Evolutionary conservation across 441 rosid species (phyloP).

Genomic region (Pelargonium fulgidum): DNA sequence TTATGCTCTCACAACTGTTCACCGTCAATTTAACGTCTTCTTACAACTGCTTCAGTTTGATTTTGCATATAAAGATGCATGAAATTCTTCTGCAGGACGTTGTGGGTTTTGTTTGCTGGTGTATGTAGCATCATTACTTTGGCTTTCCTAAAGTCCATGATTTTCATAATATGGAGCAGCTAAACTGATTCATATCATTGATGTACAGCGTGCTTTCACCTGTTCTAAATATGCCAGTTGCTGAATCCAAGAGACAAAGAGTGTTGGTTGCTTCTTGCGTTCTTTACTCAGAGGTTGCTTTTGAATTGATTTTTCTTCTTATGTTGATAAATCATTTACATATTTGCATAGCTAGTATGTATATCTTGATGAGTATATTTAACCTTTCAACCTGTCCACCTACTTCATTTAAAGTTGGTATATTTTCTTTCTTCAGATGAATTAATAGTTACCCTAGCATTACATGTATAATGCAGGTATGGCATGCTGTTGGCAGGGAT

Average conservation of each 20-base stretch:
- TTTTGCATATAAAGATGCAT: conserved; percentile 2
- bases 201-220: conserved; percentile 92
- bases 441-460: conserved; percentile 21
- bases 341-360: conserved; percentile 24
- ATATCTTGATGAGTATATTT: conserved; percentile 13
- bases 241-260: conserved; percentile 97
- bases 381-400: conserved; percentile 16
- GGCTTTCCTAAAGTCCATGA: conserved; percentile 1
- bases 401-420: conserved; percentile 15
- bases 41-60: not conserved
- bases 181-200: conserved; percentile 26
- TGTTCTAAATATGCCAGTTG: conserved; percentile 89
- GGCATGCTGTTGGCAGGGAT: conserved; percentile 94
- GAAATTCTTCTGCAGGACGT: not conserved
- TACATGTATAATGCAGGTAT: conserved; percentile 50
- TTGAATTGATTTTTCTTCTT: conserved; percentile 23
- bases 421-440: conserved; percentile 19
- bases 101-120: conserved; percentile 7
- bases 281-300: conserved; percentile 98
- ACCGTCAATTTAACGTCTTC: not conserved
- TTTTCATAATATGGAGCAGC: conserved; percentile 21
- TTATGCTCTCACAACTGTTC: not conserved
- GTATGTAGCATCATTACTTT: conserved; percentile 8
- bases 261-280: conserved; percentile 97
- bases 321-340: conserved; percentile 4